Base-by-base conservation (phyloP, 169 alveolate species). In the Cryptosporidium baileyi region DNA sequence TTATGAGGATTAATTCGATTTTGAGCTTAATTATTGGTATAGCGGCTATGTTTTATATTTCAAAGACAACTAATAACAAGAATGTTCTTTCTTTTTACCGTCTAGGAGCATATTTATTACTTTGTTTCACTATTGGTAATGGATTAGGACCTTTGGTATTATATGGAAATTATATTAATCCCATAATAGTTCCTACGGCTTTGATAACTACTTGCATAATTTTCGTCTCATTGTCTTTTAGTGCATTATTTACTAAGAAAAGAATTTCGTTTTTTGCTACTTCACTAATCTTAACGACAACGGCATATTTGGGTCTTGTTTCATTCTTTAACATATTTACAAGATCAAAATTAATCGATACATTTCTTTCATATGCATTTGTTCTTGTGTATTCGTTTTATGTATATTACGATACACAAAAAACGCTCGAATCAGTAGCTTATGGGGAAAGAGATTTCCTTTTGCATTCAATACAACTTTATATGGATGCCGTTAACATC, bases 131-230 rank as follows among this genome's bases (percentile, higher is more conserved):
- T 3, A 22, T 74, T 26, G 85, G 85, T 15, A 74, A 74, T 43
- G 59, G 85, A 38, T 60, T 74, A 38, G 85, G 85, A 2, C 85
- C 85, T 24, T n/a, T 74, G 26, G 38, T 74, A 0, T 8, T 74
- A 52, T 74, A 40, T 74, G 74, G 85, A 3, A 74, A 54, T 59
- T 74, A 17, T 28, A 43, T 74, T 9, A 74, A 74, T 26, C 85
- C 85, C 3, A 32, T 74, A 8, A 74, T 74, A 28, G 36, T 74
- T 22, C 85, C 85, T 3, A 74, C 85, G n/a, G 85, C 85, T 19
- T 45, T 74, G 13, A 60, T 26, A 32, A 57, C 85, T 38, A 74
- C 85, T 3, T 54, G 65, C 17, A 74, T 74, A 13, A 54, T 74
- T 15, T 74, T 74, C 13, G 28, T 74, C 1, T 74, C 85, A 9